These are phyloP conservation scores for Daldinia sp. DNA, from an alignment of 2,329 filamentous ascomycete genomes.

Conservation along the genomic window DNA sequence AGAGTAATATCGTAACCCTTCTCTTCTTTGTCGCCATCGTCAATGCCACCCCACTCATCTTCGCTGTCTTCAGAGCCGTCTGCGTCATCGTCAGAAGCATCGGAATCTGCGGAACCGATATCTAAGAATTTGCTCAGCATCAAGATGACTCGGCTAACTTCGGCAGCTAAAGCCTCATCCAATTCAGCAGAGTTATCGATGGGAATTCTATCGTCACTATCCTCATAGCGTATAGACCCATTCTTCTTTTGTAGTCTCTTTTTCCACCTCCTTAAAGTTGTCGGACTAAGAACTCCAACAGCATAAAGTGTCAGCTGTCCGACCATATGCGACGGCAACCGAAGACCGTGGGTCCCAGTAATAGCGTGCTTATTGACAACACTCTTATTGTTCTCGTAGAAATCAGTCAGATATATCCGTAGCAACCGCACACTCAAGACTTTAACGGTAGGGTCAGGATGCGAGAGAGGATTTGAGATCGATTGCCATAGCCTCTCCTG, in stretches of 20 bases:
- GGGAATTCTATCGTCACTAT: slow-evolving; percentile 7
- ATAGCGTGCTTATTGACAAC: slow-evolving; percentile 66
- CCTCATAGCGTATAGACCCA: slow-evolving; percentile 1
- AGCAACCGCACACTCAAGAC: slow-evolving; percentile 77
- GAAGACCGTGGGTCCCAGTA: slow-evolving; percentile 74
- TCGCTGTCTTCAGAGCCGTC: slow-evolving; percentile 54
- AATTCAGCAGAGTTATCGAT: slow-evolving; percentile 49
- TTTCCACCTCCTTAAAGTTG: slow-evolving; percentile 47
- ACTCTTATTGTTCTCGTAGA: slow-evolving; percentile 70
- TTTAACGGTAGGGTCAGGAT: slow-evolving; percentile 78
- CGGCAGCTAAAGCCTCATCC: slow-evolving; percentile 77
- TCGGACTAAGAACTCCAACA: slow-evolving; percentile 49
- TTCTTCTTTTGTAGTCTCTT: slow-evolving; percentile 40
- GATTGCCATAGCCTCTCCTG: slow-evolving; percentile 74
- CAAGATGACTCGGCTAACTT: slow-evolving; percentile 81
- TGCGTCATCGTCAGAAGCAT: slow-evolving; percentile 51
- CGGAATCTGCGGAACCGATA: slow-evolving; percentile 62
- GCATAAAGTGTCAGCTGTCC: slow-evolving; percentile 58
- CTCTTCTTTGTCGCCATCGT: slow-evolving; percentile 47
- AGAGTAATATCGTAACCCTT: slow-evolving; percentile 58
- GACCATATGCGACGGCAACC: slow-evolving; percentile 71
- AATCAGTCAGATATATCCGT: slow-evolving; percentile 80
- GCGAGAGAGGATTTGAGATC: slow-evolving; percentile 73
- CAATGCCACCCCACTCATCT: slow-evolving; percentile 50
- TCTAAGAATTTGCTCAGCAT: slow-evolving; percentile 76